A percentile compares a stretch with the other conserved stretches of the same genome.
Evolutionary conservation across 2,329 filamentous ascomycete genomes (phyloP).

Genomic region (Trichoderma cornu-damae): DNA sequence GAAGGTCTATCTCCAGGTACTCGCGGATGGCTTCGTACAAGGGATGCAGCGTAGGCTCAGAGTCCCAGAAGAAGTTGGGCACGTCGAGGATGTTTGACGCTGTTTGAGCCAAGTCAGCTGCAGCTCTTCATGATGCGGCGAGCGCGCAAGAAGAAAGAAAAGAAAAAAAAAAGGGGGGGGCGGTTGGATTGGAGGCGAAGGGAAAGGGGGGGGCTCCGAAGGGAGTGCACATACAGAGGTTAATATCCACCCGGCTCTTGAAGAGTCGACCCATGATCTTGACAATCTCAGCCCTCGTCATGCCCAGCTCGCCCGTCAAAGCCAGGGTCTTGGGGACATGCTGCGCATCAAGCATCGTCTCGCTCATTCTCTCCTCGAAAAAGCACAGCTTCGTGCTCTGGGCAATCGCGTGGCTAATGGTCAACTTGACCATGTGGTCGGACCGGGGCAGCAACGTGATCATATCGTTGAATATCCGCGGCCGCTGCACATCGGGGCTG

Average conservation of each 20-base stretch:
- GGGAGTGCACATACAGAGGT: constrained; percentile 67
- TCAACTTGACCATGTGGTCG: constrained; percentile 98
- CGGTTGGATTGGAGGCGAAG: too few relatives aligned
- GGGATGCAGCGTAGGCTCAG: constrained; percentile 88
- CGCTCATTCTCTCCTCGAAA: constrained; percentile 93
- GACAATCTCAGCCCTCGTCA: constrained; percentile 88
- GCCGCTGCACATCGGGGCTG: constrained; percentile 75
- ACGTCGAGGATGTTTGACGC: constrained; percentile 94
- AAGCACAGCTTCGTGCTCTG: constrained; percentile 95
- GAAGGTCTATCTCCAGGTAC: constrained; percentile 94
- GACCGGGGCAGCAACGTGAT: constrained; percentile 84
- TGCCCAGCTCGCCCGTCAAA: constrained; percentile 81
- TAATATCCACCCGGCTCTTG: constrained; percentile 92
- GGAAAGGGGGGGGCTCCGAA: too few relatives aligned
- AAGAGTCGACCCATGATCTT: constrained; percentile 87
- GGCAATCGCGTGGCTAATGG: constrained; percentile 94
- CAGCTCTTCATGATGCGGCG: too few relatives aligned
- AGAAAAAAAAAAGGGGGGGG: too few relatives aligned
- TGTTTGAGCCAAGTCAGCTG: constrained; percentile 9
- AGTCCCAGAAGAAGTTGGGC: constrained; percentile 98
- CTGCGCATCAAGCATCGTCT: constrained; percentile 89
- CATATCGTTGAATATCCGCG: constrained; percentile 98
- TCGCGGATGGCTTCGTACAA: constrained; percentile 92
- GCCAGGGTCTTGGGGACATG: constrained; percentile 86
- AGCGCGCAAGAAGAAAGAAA: neutral